Base-by-base conservation (phyloP, 2,329 filamentous ascomycete genomes). In the Neonectria coccinea region DNA sequence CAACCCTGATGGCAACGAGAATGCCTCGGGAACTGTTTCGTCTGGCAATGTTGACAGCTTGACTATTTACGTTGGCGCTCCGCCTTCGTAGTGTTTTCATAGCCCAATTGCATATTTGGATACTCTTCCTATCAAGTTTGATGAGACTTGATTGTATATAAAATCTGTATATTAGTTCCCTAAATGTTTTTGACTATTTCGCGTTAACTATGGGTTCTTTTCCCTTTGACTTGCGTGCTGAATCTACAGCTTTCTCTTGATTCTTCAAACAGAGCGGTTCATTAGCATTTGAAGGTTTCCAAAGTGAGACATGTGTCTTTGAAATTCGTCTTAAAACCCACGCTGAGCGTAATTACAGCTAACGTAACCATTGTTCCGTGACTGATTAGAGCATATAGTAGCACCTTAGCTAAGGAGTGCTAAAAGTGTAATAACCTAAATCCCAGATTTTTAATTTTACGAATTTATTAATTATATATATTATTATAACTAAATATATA, bases 1-100 rank as follows among this genome's bases (percentile, higher is more conserved):
- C 18, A 86, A 87, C 59, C 84, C 88, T 0, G 80, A 82, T 64
- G 86, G 83, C 18, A 81, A 83, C 29, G 79, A 82, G 67, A 86
- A 90, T 73, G 84, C 86, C 3, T 79, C 79, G 1, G 80, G 78
- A 0, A 64, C 74, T 14, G 73, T 80, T 16, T 55, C 71, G 0
- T 75, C 76, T 1, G 71, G 68, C 1, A 62, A 53, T 10, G 73
- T 74, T 0, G 61, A 73, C 3, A 68, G 53, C 12, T 60, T 79
- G 60, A 76, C 71, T 1, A 68, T 80, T 20, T 79, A 64, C 16
- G 55, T 73, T 36, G 71, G 71, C 18, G 71, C 61, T 2, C 71
- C 71, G 3, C 63, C 67, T 6, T 54, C 51, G 45, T 62, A 55
- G 18, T 22, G 9, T 8, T 9, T n/a, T 16, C 29, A n/a, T 4